A percentile compares a stretch with the other conserved stretches of the same genome.
These are phyloP conservation scores for Fusarium protoensiforme DNA, from an alignment of 2,329 filamentous ascomycete genomes.

Conservation along the genomic window DNA sequence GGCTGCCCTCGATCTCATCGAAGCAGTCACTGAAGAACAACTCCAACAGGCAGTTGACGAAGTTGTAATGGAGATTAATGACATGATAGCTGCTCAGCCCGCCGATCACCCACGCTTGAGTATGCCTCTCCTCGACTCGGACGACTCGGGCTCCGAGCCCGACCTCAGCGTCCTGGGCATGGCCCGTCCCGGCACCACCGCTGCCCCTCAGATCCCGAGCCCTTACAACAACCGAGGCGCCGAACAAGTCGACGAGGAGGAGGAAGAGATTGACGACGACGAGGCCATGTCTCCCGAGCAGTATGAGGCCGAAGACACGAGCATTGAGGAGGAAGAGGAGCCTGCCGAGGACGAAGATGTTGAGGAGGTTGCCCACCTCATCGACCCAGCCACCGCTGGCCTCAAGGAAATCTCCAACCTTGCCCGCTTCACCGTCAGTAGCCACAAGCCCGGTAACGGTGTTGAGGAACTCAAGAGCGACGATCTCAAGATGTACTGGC, in stretches of 20 bases:
- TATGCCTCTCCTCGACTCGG: slow-evolving; percentile 49
- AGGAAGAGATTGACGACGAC: slow-evolving; percentile 36
- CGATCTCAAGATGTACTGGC: slow-evolving; percentile 81
- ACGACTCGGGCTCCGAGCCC: slow-evolving; percentile 51
- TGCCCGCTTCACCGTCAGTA: slow-evolving; percentile 85
- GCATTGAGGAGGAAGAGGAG: slow-evolving; percentile 48
- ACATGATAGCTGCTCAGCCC: slow-evolving; percentile 43
- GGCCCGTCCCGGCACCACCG: slow-evolving; percentile 41
- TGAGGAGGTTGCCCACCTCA: slow-evolving; percentile 52
- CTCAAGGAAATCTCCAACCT: slow-evolving; percentile 88
- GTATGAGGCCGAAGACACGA: slow-evolving; percentile 47
- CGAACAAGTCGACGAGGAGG: slow-evolving; percentile 27
- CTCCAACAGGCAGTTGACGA: neutral
- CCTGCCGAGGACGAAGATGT: slow-evolving; percentile 47
- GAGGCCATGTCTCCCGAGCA: slow-evolving; percentile 45
- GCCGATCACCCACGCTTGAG: slow-evolving; percentile 48
- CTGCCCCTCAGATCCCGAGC: slow-evolving; percentile 44
- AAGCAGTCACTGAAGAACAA: neutral
- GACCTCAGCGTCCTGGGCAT: slow-evolving; percentile 52
- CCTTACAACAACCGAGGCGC: slow-evolving; percentile 38
- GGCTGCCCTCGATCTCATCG: neutral
- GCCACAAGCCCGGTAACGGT: slow-evolving; percentile 82
- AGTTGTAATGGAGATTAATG: slow-evolving; percentile 16
- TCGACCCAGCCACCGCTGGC: slow-evolving; percentile 63
- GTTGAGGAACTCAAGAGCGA: slow-evolving; percentile 81